phyloP scores from a whole-genome alignment of 129 eudicot genomes.

The Centaurea solstitialis region DNA sequence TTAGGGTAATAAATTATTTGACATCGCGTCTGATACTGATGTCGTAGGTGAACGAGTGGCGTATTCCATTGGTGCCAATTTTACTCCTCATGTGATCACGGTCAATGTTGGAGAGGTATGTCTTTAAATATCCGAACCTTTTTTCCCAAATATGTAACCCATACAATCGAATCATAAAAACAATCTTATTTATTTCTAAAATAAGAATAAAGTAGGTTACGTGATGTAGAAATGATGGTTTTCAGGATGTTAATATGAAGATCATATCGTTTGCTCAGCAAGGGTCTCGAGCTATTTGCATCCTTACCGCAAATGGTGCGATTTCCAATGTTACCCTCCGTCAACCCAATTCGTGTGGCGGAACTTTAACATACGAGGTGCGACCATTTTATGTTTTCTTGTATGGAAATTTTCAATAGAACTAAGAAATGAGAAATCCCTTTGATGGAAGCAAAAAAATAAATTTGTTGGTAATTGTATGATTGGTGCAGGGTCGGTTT shows the following conservation, averaged over 20 bases:
- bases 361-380: conserved; percentile 38
- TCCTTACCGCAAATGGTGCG: conserved; percentile 32
- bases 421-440: no score
- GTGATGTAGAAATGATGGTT: background rate
- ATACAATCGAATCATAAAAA: background rate
- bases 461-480: background rate
- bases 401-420: background rate
- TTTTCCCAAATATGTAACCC: background rate
- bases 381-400: background rate
- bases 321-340: conserved; percentile 35
- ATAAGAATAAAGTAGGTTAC: background rate
- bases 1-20: background rate
- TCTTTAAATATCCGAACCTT: background rate
- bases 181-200: background rate
- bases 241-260: conserved; percentile 35
- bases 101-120: conserved; percentile 57
- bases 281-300: conserved; percentile 34
- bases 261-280: conserved; percentile 32
- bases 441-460: no score
- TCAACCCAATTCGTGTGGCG: conserved; percentile 37
- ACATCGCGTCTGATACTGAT: no score
- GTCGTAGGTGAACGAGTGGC: conserved; percentile 31
- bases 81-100: conserved; percentile 56
- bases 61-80: conserved; percentile 43
- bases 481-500: conserved; percentile 76